phyloP scores from a whole-genome alignment of 2,329 filamentous ascomycete genomes.

The Fusarium metavorans region DNA sequence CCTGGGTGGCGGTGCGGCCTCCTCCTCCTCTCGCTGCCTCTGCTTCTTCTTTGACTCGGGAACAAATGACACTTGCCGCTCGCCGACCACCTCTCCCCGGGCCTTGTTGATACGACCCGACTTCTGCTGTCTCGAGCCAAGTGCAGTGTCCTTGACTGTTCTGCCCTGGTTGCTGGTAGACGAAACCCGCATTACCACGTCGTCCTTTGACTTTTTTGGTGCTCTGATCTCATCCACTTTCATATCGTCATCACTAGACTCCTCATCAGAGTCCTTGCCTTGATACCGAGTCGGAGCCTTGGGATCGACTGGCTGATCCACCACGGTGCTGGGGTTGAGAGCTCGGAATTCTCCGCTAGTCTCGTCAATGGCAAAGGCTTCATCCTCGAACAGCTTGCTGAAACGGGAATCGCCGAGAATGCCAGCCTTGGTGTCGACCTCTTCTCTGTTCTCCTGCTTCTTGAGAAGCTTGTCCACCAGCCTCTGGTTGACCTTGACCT shows the following conservation, averaged over 20 bases:
- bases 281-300: slow-evolving; percentile 54
- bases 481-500: slow-evolving; percentile 95
- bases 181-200: slow-evolving; percentile 74
- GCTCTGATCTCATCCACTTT: slow-evolving; percentile 41
- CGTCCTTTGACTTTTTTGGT: slow-evolving; percentile 49
- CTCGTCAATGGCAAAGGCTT: slow-evolving; percentile 94
- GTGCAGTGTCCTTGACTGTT: slow-evolving; percentile 65
- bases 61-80: slow-evolving; percentile 79
- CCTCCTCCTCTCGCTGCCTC: slow-evolving; percentile 51
- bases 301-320: slow-evolving; percentile 49
- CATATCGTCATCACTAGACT: slow-evolving; percentile 57
- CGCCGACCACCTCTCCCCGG: slow-evolving; percentile 66
- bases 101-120: slow-evolving; percentile 60
- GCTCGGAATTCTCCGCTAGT: slow-evolving; percentile 85
- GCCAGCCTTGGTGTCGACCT: slow-evolving; percentile 70
- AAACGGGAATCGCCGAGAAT: slow-evolving; percentile 90
- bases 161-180: slow-evolving; percentile 73
- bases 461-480: slow-evolving; percentile 80
- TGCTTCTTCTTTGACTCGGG: slow-evolving; percentile 69
- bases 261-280: slow-evolving; percentile 57
- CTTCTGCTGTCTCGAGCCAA: slow-evolving; percentile 68
- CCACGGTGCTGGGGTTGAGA: slow-evolving; percentile 87
- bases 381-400: slow-evolving; percentile 88
- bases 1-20: slow-evolving; percentile 40
- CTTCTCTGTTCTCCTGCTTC: slow-evolving; percentile 70